Evolutionary conservation across 148 eudicot species (phyloP).

Genomic region (Fagopyrum homotropicum): DNA sequence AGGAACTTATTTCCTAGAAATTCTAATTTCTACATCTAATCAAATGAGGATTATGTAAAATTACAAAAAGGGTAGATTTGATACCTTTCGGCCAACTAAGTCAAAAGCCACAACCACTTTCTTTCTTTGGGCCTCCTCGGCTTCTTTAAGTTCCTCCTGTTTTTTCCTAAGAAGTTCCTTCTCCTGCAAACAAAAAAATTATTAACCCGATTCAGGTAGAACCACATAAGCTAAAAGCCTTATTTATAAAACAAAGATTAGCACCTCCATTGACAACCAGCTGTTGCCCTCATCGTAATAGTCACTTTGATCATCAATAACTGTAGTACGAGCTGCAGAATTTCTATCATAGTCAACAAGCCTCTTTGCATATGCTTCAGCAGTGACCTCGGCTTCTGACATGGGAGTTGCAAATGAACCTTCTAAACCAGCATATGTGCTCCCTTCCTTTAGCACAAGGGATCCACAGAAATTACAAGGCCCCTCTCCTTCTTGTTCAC

Average conservation of each 20-base stretch:
- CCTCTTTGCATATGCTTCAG: conserved; percentile 96
- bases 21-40: no score
- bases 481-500: conserved; percentile 99
- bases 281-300: conserved; percentile 88
- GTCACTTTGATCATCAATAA: conserved; percentile 98
- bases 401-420: conserved; percentile 38
- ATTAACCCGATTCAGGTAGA: not conserved
- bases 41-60: not conserved
- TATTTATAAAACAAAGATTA: not conserved
- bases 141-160: conserved; percentile 77
- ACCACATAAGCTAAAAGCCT: not conserved
- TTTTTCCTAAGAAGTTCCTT: conserved; percentile 86
- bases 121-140: conserved; percentile 65
- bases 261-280: conserved; percentile 94
- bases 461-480: conserved; percentile 94
- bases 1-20: no score
- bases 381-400: conserved; percentile 80
- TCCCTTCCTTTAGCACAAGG: conserved; percentile 88
- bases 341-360: conserved; percentile 94
- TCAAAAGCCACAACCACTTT: conserved; percentile 92
- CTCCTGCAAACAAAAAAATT: conserved; percentile 42
- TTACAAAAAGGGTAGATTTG: not conserved
- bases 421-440: conserved; percentile 87
- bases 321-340: conserved; percentile 96
- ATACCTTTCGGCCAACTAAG: conserved; percentile 96